These are phyloP conservation scores for Corchorus olitorius DNA, from an alignment of 345 rosid species.

Conservation along the genomic window DNA sequence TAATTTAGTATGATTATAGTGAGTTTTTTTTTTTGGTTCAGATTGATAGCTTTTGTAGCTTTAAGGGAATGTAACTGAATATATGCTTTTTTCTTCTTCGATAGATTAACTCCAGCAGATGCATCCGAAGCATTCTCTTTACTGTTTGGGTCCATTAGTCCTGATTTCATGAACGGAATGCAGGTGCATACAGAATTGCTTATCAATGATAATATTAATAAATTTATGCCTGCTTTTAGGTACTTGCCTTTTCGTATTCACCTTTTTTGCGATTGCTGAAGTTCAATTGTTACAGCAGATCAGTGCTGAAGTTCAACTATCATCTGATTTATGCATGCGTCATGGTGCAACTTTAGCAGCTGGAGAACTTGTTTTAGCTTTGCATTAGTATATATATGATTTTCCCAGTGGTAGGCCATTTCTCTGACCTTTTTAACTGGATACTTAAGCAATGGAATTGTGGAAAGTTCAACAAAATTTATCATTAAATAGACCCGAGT, in stretches of 20 bases:
- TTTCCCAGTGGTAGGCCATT: conserved; percentile 69
- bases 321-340: conserved; percentile 85
- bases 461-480: neutral
- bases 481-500: neutral
- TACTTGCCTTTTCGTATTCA: too few species aligned
- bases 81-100: neutral
- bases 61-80: neutral
- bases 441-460: too few species aligned
- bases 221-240: too few species aligned
- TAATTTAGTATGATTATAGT: neutral
- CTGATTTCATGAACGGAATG: conserved; percentile 79
- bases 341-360: conserved; percentile 94
- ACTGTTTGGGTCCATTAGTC: conserved; percentile 87
- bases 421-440: neutral
- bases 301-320: conserved; percentile 33
- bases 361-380: conserved; percentile 81
- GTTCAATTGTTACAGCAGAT: too few species aligned
- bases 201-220: too few species aligned
- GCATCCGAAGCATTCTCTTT: conserved; percentile 65
- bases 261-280: too few species aligned
- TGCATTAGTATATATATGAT: conserved; percentile 54
- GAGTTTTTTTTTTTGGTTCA: neutral
- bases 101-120: conserved; percentile 51
- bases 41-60: neutral
- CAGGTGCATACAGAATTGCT: conserved; percentile 37